Conservation (phyloP, 805 yeast species). For the Kuraishia molischiana region DNA sequence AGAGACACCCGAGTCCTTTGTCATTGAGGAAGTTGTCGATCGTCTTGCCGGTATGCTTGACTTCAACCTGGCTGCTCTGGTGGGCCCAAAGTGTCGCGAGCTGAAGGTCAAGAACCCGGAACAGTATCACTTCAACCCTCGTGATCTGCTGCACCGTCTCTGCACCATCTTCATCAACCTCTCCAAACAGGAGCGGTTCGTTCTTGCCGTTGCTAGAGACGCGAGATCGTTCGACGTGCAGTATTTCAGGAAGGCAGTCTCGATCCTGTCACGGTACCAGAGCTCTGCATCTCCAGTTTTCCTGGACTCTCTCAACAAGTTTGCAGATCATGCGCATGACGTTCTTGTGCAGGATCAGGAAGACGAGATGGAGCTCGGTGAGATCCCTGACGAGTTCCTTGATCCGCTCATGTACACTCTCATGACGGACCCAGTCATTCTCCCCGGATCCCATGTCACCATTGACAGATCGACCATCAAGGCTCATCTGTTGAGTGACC, state of each 20-base stretch:
- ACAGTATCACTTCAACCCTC: slow-evolving; percentile 76
- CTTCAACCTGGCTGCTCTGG: slow-evolving; percentile 84
- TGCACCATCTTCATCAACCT: slow-evolving; percentile 72
- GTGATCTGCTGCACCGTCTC: slow-evolving; percentile 54
- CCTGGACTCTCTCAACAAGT: slow-evolving; percentile 37
- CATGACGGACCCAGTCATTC: slow-evolving; percentile 93
- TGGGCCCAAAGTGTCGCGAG: slow-evolving; percentile 89
- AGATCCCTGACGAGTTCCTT: slow-evolving; percentile 90
- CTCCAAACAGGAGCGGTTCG: slow-evolving; percentile 52
- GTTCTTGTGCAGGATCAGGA: slow-evolving; percentile 57
- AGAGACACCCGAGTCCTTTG: slow-evolving; percentile 81
- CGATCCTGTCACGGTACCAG: slow-evolving; percentile 41
- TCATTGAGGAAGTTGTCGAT: slow-evolving; percentile 83
- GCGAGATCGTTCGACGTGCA: slow-evolving; percentile 74
- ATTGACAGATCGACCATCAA: slow-evolving; percentile 90
- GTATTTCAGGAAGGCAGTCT: slow-evolving; percentile 62
- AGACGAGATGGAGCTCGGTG: slow-evolving; percentile 84
- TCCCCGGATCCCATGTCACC: slow-evolving; percentile 77
- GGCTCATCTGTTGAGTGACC: slow-evolving; percentile 86
- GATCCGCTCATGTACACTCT: slow-evolving; percentile 95
- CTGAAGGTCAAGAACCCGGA: slow-evolving; percentile 80
- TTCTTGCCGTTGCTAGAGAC: slow-evolving; percentile 78
- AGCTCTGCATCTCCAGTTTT: slow-evolving; percentile 44
- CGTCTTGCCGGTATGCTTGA: slow-evolving; percentile 93
- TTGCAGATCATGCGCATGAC: slow-evolving; percentile 57